Percentiles rank a stretch among this genome's conserved stretches.
Evolutionary conservation across 768 basidiomycete genomes (phyloP).

Genomic region (Boletus tylopilopsis): DNA sequence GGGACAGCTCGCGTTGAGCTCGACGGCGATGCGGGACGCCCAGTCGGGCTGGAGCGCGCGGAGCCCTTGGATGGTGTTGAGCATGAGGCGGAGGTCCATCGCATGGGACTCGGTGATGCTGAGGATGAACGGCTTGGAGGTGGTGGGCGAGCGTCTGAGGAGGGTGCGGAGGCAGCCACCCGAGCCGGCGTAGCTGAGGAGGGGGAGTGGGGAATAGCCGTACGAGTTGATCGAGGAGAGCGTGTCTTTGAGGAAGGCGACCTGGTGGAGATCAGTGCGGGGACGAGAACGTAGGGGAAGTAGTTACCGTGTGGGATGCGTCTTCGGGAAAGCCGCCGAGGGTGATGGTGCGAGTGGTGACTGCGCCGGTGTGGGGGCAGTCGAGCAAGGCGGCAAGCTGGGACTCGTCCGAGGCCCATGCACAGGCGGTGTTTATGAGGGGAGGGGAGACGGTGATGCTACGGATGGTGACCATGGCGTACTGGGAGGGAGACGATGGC

Average conservation of each 20-base stretch:
- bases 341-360: slow-evolving; percentile 78
- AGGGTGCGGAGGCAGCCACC: slow-evolving; percentile 50
- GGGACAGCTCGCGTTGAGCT: slow-evolving; percentile 84
- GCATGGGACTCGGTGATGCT: slow-evolving; percentile 68
- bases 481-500: not conserved
- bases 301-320: slow-evolving; percentile 51
- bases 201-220: slow-evolving; percentile 80
- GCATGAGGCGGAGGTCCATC: slow-evolving; percentile 48
- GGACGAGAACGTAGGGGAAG: not conserved
- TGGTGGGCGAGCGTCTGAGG: slow-evolving; percentile 31
- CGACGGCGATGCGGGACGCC: slow-evolving; percentile 56
- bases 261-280: slow-evolving; percentile 40
- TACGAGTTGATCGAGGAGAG: slow-evolving; percentile 78
- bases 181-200: slow-evolving; percentile 53
- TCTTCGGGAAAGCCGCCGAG: slow-evolving; percentile 68
- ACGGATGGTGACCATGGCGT: slow-evolving; percentile 54
- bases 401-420: slow-evolving; percentile 69
- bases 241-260: slow-evolving; percentile 49
- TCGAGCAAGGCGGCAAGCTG: slow-evolving; percentile 67
- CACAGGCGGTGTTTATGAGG: slow-evolving; percentile 74
- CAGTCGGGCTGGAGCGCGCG: slow-evolving; percentile 36
- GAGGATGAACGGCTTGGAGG: slow-evolving; percentile 69
- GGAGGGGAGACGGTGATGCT: slow-evolving; percentile 57
- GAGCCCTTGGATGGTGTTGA: slow-evolving; percentile 56
- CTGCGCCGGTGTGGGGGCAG: slow-evolving; percentile 67